Evolutionary conservation across 768 basidiomycete species (phyloP), one percentile per base, ranked within the genome.

Genomic region (Russula emetica): DNA sequence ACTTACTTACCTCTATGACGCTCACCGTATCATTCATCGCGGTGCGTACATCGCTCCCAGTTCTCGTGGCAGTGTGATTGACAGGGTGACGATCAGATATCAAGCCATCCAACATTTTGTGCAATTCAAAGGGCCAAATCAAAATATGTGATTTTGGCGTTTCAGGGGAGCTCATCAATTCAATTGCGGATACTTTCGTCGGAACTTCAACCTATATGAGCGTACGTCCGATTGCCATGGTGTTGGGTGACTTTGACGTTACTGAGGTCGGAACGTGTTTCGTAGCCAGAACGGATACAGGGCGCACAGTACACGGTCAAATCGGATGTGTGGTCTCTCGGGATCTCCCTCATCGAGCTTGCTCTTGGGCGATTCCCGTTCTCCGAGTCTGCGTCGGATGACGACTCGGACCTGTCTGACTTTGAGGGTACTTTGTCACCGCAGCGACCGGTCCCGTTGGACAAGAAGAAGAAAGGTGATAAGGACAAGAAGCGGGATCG

Each of bases 81-180:
- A 26, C 38, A 34, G 55, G 63, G 11, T 26, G 4, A 60, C 45
- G 32, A 62, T 16, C 71, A 98, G 97, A 98, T 73, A 98, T 99
- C 82, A 99, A 99, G 76, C 97, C 97, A 32, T 97, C 94, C 14
- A 99, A 99, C 72, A 97, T 99, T 67, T 80, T 98, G 51, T 93
- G 82, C 77, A 98, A 98, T 72, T 97, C 96, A 8, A 79, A 81
- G 54, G 97, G 97, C 34, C 87, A 97, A 70, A 95, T 98, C 82
- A 99, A 99, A 79, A 95, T 99, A 60, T 98, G 96, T 72, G 97
- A 99, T 76, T 99, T 98, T 74, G 97, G 97, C 44, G 97, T 99
- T 8, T 98, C 95, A 1, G 97, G 97, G 38, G 97, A 99, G 74
- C 83, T 99, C 70, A 96, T 98, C 77, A 98, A 98, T 77, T 95